Base-by-base conservation (phyloP, 192 early-diverging fungal species). In the Linnemannia elongata region DNA sequence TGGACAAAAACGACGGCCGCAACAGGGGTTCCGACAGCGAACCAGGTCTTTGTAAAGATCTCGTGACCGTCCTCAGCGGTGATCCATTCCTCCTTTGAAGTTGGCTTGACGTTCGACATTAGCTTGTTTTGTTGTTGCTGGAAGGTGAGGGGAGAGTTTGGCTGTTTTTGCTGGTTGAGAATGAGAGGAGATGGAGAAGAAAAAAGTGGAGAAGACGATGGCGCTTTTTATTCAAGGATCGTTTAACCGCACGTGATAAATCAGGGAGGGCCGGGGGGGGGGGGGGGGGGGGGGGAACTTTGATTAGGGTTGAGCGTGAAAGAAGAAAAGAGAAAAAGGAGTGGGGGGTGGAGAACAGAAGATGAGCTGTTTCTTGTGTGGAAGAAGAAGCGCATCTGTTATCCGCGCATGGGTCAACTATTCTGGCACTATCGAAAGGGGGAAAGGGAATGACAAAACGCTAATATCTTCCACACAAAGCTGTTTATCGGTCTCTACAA, bases 1-100 rank as follows among this genome's bases (percentile, higher is more conserved):
- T 92, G 91, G 66, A 91, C 77, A 75, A 92, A 76, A 30, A 90
- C 70, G n/a, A 90, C 60, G 6, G 77, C 60, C 1, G 92, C 92
- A 36, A 92, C 74, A 12, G 88, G 72, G 1, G 55, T 69, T 39
- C 73, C 83, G 45, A 75, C 76, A 35, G 77, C 44, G 74, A 82
- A 90, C 90, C 90, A 92, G 20, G 89, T 91, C 78, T 89, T 90
- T 38, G 91, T 91, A 44, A 87, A 92, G 63, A 92, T 69, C n/a
- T 89, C 78, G n/a, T 89, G 79, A 3, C 82, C 82, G 57, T 92
- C 90, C 0, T 63, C 77, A 27, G 90, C 72, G 36, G 85, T 88
- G 38, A 89, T 88, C 91, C 91, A 92, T 55, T 88, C 89, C 9
- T 85, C 89, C 41, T 78, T 74, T 57, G 86, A 79, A 38, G 78